A percentile compares a stretch with the other conserved stretches of the same genome.
phyloP scores from a whole-genome alignment of 805 yeast genomes.

The Wickerhamiella lipophila region DNA sequence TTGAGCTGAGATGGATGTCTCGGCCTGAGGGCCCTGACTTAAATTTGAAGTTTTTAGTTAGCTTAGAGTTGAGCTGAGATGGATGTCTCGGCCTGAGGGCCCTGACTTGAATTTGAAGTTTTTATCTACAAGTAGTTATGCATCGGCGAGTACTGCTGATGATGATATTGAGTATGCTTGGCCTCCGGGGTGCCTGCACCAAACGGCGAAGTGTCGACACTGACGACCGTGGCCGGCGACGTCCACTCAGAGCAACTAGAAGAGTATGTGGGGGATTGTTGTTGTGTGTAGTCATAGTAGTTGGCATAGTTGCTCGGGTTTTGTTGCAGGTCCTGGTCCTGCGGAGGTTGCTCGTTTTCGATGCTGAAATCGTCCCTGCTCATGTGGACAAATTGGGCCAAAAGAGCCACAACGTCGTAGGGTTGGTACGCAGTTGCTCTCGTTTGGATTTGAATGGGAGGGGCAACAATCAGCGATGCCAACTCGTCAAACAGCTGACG shows the following conservation, averaged over 20 bases:
- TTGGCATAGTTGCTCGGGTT: no score
- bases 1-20: no score
- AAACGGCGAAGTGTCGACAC: conserved; percentile 3
- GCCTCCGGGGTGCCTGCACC: neutral
- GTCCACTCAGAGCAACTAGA: conserved; percentile 7
- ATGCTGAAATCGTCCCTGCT: neutral
- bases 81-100: no score
- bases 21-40: no score
- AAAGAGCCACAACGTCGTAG: conserved; percentile 6
- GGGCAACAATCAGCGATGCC: conserved; percentile 18
- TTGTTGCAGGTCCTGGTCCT: no score
- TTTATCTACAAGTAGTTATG: conserved; percentile 3
- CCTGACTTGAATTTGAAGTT: no score
- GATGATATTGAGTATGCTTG: neutral
- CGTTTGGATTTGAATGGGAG: conserved; percentile 15
- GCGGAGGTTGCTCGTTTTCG: neutral
- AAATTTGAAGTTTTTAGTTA: no score
- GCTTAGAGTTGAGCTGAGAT: no score
- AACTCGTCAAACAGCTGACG: conserved; percentile 22
- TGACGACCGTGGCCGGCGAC: conserved; percentile 9
- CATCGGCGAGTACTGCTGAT: conserved; percentile 2
- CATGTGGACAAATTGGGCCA: conserved; percentile 7
- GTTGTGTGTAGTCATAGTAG: neutral
- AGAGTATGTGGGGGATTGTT: neutral
- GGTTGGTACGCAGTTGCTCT: conserved; percentile 1